Evolutionary conservation across 495 filamentous ascomycete species (phyloP), one percentile per base, ranked within the genome.

Genomic region (Tetracladium marchalianum): DNA sequence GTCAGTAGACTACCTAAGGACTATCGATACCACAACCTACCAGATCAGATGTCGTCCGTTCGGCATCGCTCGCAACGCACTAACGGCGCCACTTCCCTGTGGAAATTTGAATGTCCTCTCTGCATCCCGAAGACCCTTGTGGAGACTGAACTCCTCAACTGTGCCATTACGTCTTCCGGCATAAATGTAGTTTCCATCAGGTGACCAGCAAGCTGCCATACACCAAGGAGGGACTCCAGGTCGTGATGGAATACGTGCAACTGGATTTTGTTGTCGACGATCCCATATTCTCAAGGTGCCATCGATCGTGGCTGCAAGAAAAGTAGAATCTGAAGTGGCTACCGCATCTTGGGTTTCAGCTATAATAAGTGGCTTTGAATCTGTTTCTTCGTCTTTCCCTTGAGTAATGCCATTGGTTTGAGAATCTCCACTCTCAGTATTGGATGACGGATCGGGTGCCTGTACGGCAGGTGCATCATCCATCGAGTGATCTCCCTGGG

Each of bases 201-300:
- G 89, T 49, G 82, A 89, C 92, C 93, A 98, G 65, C 87, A 93
- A n/a, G 87, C 88, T 50, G 83, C 87, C 83, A 95, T 97, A 63
- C 90, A 96, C 93, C 93, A 98, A 8, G 89, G 92, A 2, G 93
- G 89, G 6, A 82, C 80, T 42, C 84, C 82, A 17, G 67, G 71
- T 9, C 73, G 69, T 43, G 84, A 82, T 12, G 68, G 70, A 41
- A 96, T 87, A 32, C 79, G 75, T 24, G 93, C 87, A 11, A 96
- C 68, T 3, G 93, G 82, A 44, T 80, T 74, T 11, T 73, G 76
- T 51, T 82, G 73, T 13, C 92, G 78, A 35, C 89, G 77, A 60
- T 98, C 92, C 90, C 92, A 98, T 47, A 98, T 69, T 18, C 85
- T 80, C 45, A 97, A 79, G 2, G 81, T 83, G 36, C 92, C 92